Percentiles rank a stretch among this genome's conserved stretches.
phyloP scores from a whole-genome alignment of 2,329 filamentous ascomycete genomes.

The Colletotrichum caudatum region DNA sequence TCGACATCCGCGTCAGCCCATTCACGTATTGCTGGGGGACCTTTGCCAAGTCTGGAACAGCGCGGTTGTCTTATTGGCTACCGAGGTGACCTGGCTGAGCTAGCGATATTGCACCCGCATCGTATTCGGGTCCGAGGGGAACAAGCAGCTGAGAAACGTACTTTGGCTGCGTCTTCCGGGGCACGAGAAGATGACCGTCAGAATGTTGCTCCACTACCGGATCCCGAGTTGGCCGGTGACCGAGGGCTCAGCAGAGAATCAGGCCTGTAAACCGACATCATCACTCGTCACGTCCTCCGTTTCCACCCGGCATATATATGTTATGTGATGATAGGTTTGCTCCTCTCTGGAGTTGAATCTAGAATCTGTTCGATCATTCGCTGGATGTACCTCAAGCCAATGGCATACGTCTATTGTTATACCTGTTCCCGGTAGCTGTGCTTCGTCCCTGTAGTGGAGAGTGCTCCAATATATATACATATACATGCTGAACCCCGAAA shows the following conservation, averaged over 20 bases:
- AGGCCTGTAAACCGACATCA: neutral
- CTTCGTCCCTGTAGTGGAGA: neutral
- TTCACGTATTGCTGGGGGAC: neutral
- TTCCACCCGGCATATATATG: neutral
- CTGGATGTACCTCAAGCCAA: neutral
- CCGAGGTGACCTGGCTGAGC: neutral
- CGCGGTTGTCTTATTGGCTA: constrained; percentile 5
- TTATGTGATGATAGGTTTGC: neutral
- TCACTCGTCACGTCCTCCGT: neutral
- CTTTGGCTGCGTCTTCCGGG: neutral
- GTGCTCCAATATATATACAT: neutral
- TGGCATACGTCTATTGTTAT: neutral
- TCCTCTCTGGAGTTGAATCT: fast-evolving
- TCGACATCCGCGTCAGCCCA: constrained; percentile 29
- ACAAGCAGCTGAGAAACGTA: neutral
- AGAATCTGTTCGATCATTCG: neutral
- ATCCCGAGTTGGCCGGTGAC: constrained; percentile 1
- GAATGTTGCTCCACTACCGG: neutral
- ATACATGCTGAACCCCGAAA: neutral
- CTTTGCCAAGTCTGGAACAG: neutral
- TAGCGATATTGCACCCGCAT: constrained; percentile 26
- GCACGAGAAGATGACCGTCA: neutral
- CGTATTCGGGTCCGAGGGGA: constrained; percentile 24
- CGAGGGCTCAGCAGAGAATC: neutral
- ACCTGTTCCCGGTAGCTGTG: neutral